Evolutionary conservation across 768 basidiomycete species (phyloP), one percentile per base, ranked within the genome.

Genomic region (Trametes coccinea): DNA sequence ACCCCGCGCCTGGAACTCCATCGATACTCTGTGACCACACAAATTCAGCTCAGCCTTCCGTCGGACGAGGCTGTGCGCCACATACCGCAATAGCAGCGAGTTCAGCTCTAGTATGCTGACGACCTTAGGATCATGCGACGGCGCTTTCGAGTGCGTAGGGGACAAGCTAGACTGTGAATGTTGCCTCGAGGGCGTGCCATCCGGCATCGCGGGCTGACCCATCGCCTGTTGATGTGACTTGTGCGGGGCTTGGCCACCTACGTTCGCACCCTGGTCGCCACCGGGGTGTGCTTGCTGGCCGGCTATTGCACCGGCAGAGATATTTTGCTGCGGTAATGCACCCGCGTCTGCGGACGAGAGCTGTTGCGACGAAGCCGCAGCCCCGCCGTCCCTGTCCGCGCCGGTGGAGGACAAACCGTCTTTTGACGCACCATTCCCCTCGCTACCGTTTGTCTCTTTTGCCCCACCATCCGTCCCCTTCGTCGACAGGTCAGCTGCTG

Each of bases 41-140:
- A 22, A 10, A 22, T 49, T 41, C 5, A 30, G 22, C 0, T 3
- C 46, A 22, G 4, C 9, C 1, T 9, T 9, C 11, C 14, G 1
- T 30, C 27, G 11, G 6, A 13, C 2, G 41, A 2, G 8, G 22
- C 13, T 4, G 13, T 16, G 5, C 3, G 49, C 41, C n/a, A 72
- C 81, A 40, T 57, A 92, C 90, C 82, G 87, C 60, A 92, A 72
- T 43, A 92, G 74, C 62, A 91, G 89, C 0, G 79, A 73, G 64
- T 92, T 92, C 37, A 92, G 75, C 58, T 89, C 85, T 45, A 92
- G 72, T 46, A 92, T 79, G 9, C 81, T 74, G 40, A 79, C 75
- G 40, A 86, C 86, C 73, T 87, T 90, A 34, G 82, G 70, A 61
- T 81, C 73, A 8, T 56, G 53, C n/a, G 55, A 34, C 29, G 62